phyloP scores from a whole-genome alignment of 2,329 filamentous ascomycete species.

The Ampelomyces quisqualis region DNA sequence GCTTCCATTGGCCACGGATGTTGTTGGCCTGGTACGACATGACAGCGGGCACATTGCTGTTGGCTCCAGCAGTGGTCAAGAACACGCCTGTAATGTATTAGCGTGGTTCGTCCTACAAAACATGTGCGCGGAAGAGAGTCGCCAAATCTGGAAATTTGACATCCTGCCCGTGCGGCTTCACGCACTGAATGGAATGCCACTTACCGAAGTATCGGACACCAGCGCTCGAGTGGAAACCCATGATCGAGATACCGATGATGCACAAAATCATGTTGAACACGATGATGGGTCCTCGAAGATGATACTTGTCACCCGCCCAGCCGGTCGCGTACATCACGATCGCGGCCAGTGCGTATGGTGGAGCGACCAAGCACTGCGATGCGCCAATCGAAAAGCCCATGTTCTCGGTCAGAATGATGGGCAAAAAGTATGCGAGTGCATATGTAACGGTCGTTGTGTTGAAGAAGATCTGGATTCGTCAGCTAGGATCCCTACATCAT shows the following conservation, averaged over 20 bases:
- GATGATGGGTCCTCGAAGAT: conserved; percentile 65
- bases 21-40: conserved; percentile 87
- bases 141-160: no score
- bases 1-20: conserved; percentile 85
- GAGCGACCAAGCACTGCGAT: conserved; percentile 69
- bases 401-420: conserved; percentile 65
- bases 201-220: conserved; percentile 66
- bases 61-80: conserved; percentile 72
- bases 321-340: conserved; percentile 54
- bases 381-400: conserved; percentile 65
- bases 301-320: conserved; percentile 67
- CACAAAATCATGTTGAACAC: conserved; percentile 65
- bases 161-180: no score
- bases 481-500: conserved; percentile 6
- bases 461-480: conserved; percentile 49
- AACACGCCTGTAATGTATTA: conserved; percentile 59
- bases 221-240: conserved; percentile 63
- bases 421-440: conserved; percentile 75
- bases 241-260: conserved; percentile 69
- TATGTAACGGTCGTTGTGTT: conserved; percentile 72
- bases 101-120: no score
- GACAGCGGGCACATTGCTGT: conserved; percentile 72
- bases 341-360: conserved; percentile 40
- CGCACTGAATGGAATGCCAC: conserved; percentile 54
- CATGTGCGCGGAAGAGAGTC: no score